These are phyloP conservation scores for Prunus mongolica DNA, from an alignment of 306 rosid genomes.

Conservation along the genomic window DNA sequence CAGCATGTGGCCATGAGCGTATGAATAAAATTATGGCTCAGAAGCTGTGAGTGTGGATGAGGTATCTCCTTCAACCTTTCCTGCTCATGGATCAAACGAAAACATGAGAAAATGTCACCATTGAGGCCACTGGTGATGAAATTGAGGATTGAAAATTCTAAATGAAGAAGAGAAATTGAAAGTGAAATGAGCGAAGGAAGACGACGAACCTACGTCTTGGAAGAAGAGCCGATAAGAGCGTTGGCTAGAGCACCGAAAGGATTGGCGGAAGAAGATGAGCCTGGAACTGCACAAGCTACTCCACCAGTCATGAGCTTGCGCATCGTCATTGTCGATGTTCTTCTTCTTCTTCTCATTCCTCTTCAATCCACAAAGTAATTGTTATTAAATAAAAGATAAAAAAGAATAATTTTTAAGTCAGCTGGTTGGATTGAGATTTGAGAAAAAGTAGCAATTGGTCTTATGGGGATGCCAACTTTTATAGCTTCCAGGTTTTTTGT, in stretches of 20 bases:
- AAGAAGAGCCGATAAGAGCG: slow-evolving; percentile 65
- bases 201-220: slow-evolving; percentile 57
- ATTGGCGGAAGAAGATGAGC: slow-evolving; percentile 68
- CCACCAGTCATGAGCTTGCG: slow-evolving; percentile 79
- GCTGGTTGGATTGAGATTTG: no score
- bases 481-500: no score
- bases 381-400: no score
- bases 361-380: background rate
- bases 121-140: background rate
- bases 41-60: slow-evolving; percentile 43
- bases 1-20: slow-evolving; percentile 7
- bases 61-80: slow-evolving; percentile 91
- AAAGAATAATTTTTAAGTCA: no score
- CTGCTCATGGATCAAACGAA: slow-evolving; percentile 25
- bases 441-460: no score
- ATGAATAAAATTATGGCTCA: slow-evolving; percentile 36
- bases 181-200: background rate
- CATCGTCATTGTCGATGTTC: slow-evolving; percentile 68
- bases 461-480: no score
- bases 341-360: background rate
- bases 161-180: background rate
- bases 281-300: slow-evolving; percentile 72
- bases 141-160: background rate
- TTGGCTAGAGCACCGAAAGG: slow-evolving; percentile 88
- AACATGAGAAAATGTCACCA: background rate